phyloP scores from a whole-genome alignment of 257 asterid genomes.

The Solanum pinnatisectum region DNA sequence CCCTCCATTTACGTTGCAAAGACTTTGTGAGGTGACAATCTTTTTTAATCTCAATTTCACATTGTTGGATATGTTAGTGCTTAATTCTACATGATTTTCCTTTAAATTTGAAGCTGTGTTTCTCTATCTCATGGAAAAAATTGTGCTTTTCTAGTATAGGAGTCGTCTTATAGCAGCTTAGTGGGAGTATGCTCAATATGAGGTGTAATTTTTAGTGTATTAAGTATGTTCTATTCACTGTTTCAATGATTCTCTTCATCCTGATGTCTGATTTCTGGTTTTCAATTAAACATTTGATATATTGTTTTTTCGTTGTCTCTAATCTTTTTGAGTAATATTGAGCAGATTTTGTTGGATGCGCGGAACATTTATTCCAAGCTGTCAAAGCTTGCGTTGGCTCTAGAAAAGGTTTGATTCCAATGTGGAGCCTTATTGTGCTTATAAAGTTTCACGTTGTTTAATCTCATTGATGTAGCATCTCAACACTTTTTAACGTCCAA shows the following conservation, averaged over 20 bases:
- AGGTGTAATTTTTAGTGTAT: neutral
- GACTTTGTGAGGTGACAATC: constrained; percentile 82
- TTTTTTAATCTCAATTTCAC: neutral
- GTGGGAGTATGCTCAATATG: neutral
- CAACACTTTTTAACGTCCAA: neutral
- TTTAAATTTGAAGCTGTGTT: neutral
- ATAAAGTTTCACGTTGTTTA: neutral
- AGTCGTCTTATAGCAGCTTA: neutral
- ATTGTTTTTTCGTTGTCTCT: neutral
- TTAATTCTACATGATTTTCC: neutral
- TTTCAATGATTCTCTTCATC: neutral
- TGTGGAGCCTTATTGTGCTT: neutral
- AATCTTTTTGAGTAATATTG: constrained; percentile 1
- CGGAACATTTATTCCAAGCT: constrained; percentile 70
- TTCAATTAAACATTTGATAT: neutral
- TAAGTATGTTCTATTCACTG: neutral
- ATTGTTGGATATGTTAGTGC: neutral
- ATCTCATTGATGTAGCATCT: neutral
- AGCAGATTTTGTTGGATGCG: constrained; percentile 80
- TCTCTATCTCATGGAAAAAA: neutral
- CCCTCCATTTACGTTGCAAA: constrained; percentile 94
- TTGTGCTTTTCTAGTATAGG: neutral
- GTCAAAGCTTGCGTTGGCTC: constrained; percentile 79
- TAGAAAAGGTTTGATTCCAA: constrained; percentile 65
- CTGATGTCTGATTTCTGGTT: neutral